Base-by-base conservation (phyloP, 345 rosid genomes). In the Sisymbrium altissimum region DNA sequence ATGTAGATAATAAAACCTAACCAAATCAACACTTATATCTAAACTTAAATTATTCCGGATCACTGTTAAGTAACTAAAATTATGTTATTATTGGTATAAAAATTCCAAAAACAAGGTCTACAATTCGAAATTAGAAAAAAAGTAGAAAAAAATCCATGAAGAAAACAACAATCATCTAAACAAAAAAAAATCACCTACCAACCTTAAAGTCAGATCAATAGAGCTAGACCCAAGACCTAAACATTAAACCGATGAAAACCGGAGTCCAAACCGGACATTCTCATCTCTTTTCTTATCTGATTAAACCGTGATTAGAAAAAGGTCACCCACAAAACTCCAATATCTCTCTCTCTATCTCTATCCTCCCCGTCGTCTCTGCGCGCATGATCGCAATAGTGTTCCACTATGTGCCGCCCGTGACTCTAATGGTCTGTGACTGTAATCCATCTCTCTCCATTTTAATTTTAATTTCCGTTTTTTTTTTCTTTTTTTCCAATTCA, bases 401-500 rank as follows among this genome's bases (percentile, higher is more conserved):
- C 75, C 64, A 67, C 76, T 73, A 73, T 8, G 55, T 25, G 10
- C 69, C 66, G 10, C 75, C 78, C 81, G 81, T 78, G 81, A 78
- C 69, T 62, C 65, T 67, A 62, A 73, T 78, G 81, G 70, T 66
- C 69, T 60, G 52, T 68, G 78, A 59, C 78, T 72, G 74, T 64
- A 73, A 62, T 73, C 65, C 73, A 66, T 57, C 7, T 46, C 25
- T 41, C 43, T 48, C 14, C 8, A 12, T 70, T 48, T 43, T 54
- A 0, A 27, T 23, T 70, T 36, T 7, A 6, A 25, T 32, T 46
- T 69, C 9, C 7, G 13, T 36, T 36, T 18, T 50, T 46, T 23
- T 23, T 23, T 23, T 23, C 25, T 29, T 6, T 6, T 17, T 12
- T 32, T 10, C 38, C 33, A 1, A 10, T 43, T 43, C 4, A 40